These are phyloP conservation scores for Hypoxylon sp. DNA, from an alignment of 2,329 filamentous ascomycete genomes.

Conservation along the genomic window DNA sequence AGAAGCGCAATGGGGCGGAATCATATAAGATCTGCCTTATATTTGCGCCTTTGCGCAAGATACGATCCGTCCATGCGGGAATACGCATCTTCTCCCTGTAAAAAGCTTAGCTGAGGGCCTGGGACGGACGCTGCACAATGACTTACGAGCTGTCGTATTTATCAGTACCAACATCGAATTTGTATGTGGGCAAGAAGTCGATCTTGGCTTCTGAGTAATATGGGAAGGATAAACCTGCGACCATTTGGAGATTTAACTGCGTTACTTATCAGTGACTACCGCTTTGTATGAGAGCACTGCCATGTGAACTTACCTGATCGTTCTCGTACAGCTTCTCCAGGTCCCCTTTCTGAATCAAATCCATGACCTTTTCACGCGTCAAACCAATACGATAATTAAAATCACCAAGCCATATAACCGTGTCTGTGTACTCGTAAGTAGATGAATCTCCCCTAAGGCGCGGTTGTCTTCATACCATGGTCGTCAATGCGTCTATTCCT, in stretches of 20 bases:
- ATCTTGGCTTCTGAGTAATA: conserved; percentile 93
- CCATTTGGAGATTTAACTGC: conserved; percentile 94
- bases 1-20: conserved; percentile 85
- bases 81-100: conserved; percentile 88
- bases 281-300: background rate
- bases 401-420: conserved; percentile 94
- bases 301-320: conserved; percentile 74
- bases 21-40: conserved; percentile 87
- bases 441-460: background rate
- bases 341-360: conserved; percentile 78
- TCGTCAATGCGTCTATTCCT: conserved; percentile 91
- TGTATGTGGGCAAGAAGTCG: conserved; percentile 93
- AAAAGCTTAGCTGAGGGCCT: conserved; percentile 49
- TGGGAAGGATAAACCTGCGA: conserved; percentile 87
- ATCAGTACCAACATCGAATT: conserved; percentile 90
- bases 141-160: conserved; percentile 89
- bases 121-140: background rate
- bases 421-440: conserved; percentile 59
- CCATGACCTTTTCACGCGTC: conserved; percentile 79
- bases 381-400: conserved; percentile 98
- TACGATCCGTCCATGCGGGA: conserved; percentile 96
- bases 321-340: conserved; percentile 88
- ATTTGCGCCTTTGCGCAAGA: conserved; percentile 86
- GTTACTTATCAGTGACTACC: conserved; percentile 32
- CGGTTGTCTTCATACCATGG: conserved; percentile 70